Conservation (phyloP, 805 yeast genomes). For the Phaffomyces opuntiae region DNA sequence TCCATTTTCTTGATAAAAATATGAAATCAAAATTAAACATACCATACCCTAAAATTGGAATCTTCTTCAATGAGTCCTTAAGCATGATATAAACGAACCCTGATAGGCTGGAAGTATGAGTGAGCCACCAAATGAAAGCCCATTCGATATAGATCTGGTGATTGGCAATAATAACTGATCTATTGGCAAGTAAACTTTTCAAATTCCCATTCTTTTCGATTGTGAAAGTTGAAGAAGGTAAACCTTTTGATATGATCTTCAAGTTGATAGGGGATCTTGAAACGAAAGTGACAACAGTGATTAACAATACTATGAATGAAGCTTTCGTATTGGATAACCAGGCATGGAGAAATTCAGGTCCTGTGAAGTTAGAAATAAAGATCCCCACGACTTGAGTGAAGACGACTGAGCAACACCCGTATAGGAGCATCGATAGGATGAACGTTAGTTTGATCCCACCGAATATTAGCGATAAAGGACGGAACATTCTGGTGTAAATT, state of each 20-base stretch:
- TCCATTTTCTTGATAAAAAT: conserved; percentile 83
- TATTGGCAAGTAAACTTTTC: conserved; percentile 32
- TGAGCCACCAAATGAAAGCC: conserved; percentile 83
- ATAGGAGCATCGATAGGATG: conserved; percentile 7
- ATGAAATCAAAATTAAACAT: conserved; percentile 75
- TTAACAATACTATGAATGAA: conserved; percentile 48
- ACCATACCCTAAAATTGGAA: conserved; percentile 82
- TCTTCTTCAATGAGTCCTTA: conserved; percentile 60
- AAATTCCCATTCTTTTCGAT: conserved; percentile 2
- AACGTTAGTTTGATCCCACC: conserved; percentile 13
- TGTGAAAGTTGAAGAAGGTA: conserved; percentile 13
- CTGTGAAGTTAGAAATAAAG: conserved; percentile 20
- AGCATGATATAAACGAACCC: conserved; percentile 66
- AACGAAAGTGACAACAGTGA: conserved; percentile 41
- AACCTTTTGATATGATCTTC: conserved; percentile 38
- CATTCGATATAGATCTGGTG: conserved; percentile 95
- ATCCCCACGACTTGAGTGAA: conserved; percentile 38
- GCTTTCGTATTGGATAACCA: conserved; percentile 48
- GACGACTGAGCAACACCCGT: conserved; percentile 39
- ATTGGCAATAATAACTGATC: conserved; percentile 70
- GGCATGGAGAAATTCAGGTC: conserved; percentile 32
- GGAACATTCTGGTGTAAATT: too few relatives aligned
- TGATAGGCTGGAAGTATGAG: conserved; percentile 59
- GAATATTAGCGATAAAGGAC: background rate
- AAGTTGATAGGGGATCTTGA: conserved; percentile 42